These are phyloP conservation scores for Trichoderma asperellum DNA, from an alignment of 2,329 filamentous ascomycete species.

Conservation along the genomic window DNA sequence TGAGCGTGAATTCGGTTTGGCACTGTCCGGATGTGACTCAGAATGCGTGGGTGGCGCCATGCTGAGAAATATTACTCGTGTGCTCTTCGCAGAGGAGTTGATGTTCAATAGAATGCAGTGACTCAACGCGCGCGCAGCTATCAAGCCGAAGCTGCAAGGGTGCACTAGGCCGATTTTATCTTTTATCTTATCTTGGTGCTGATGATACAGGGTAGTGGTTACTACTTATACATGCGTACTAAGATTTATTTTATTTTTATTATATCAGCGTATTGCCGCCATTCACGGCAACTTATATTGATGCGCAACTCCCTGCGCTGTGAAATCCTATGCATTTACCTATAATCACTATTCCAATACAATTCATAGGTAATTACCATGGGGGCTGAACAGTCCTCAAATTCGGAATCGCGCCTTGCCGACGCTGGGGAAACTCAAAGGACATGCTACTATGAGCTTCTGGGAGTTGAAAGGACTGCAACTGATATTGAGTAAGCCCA, in stretches of 20 bases:
- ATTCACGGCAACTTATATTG: not conserved
- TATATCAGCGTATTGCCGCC: not conserved
- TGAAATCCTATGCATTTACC: not conserved
- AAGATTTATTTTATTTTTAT: not conserved
- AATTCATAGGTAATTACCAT: slow-evolving; percentile 40
- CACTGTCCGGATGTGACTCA: slow-evolving; percentile 4
- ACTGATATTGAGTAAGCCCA: slow-evolving; percentile 74
- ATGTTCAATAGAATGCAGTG: not conserved
- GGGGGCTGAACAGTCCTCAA: slow-evolving; percentile 61
- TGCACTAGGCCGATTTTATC: not conserved
- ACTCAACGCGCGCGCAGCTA: not conserved
- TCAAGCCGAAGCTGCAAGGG: not conserved
- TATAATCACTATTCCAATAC: not conserved
- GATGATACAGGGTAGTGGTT: no score
- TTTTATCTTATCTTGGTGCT: not conserved
- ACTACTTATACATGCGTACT: not conserved
- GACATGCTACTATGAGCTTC: slow-evolving; percentile 83
- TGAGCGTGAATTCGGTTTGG: slow-evolving; percentile 34
- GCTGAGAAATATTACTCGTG: not conserved
- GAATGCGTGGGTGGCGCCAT: slow-evolving; percentile 2
- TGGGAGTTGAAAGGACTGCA: slow-evolving; percentile 72
- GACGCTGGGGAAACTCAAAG: slow-evolving; percentile 53
- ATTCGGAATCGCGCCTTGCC: slow-evolving; percentile 38
- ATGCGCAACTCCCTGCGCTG: not conserved
- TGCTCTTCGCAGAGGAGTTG: not conserved